A percentile compares a stretch with the other conserved stretches of the same genome.
Evolutionary conservation across 2,329 filamentous ascomycete genomes (phyloP).

Genomic region (Phaeomoniella chlamydospora): DNA sequence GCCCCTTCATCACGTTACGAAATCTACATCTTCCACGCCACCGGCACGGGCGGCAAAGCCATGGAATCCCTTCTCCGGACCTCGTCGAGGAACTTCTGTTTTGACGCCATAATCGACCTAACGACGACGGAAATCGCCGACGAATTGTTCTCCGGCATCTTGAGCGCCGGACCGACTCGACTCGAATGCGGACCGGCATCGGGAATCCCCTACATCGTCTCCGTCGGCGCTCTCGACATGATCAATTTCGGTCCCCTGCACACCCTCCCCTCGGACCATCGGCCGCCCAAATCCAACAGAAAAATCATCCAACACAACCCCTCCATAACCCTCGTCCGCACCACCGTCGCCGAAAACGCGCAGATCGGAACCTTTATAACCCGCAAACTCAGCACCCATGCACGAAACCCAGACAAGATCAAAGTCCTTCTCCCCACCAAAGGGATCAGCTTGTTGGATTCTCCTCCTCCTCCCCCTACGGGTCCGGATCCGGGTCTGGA

Average conservation of each 20-base stretch:
- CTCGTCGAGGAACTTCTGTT: too few species aligned
- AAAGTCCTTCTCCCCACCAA: conserved; percentile 45
- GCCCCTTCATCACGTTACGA: conserved; percentile 28
- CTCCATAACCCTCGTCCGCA: conserved; percentile 51
- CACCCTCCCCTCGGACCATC: conserved; percentile 42
- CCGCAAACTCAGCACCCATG: conserved; percentile 31
- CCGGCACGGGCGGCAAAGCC: conserved; percentile 51
- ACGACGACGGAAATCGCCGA: conserved; percentile 59
- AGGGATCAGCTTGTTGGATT: conserved; percentile 48
- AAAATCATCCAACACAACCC: conserved; percentile 52
- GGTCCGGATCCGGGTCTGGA: too few species aligned
- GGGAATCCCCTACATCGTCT: conserved; percentile 44
- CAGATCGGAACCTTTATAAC: conserved; percentile 43
- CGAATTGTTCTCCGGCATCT: conserved; percentile 45
- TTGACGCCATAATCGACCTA: conserved; percentile 56
- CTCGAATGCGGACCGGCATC: conserved; percentile 41
- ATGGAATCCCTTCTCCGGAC: conserved; percentile 52
- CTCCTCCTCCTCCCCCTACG: too few species aligned
- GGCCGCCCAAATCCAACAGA: too few species aligned
- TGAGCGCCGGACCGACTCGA: conserved; percentile 43
- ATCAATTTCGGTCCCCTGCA: conserved; percentile 46
- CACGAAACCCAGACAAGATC: conserved; percentile 25
- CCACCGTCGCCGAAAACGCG: conserved; percentile 40
- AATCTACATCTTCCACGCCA: conserved; percentile 55
- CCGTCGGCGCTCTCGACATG: conserved; percentile 44